Percentiles rank a stretch among this genome's conserved stretches.
These are phyloP conservation scores for Pyrenophora tritici-repentis DNA, from an alignment of 2,329 filamentous ascomycete species.

Conservation along the genomic window DNA sequence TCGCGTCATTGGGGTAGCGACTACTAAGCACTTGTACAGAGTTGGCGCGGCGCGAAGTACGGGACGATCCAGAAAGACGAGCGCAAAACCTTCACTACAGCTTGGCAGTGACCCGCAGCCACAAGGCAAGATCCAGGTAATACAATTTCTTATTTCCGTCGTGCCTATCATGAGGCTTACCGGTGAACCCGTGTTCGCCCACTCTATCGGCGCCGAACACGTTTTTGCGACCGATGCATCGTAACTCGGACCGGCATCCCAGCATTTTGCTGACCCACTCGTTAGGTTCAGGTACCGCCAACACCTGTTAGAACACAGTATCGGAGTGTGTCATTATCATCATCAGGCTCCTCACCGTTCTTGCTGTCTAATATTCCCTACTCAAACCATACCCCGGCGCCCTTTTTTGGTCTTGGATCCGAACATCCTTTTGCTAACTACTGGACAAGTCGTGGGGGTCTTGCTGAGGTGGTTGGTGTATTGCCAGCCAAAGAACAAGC, in stretches of 20 bases:
- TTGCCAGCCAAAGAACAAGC: conserved; percentile 77
- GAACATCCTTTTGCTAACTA: conserved; percentile 84
- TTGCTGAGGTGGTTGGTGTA: conserved; percentile 75
- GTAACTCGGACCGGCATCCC: conserved; percentile 1
- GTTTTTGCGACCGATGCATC: not conserved
- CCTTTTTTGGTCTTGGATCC: conserved; percentile 79
- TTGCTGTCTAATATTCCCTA: conserved; percentile 75
- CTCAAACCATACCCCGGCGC: conserved; percentile 71
- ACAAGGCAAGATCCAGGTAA: conserved; percentile 38
- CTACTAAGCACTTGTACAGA: conserved; percentile 33
- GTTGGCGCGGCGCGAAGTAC: conserved; percentile 33
- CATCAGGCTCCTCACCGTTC: conserved; percentile 53
- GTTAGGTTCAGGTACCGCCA: conserved; percentile 32
- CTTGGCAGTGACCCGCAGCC: conserved; percentile 32
- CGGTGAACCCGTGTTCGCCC: conserved; percentile 22
- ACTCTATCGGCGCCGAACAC: not conserved
- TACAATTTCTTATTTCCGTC: conserved; percentile 21
- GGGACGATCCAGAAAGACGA: conserved; percentile 35
- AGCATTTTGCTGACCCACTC: conserved; percentile 18
- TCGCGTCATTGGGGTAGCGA: not conserved
- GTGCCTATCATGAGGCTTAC: conserved; percentile 11
- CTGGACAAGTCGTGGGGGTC: conserved; percentile 78
- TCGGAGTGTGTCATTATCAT: conserved; percentile 45
- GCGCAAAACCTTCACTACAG: conserved; percentile 30
- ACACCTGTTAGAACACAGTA: conserved; percentile 37